Evolutionary conservation across 2,329 filamentous ascomycete genomes (phyloP), one percentile per base, ranked within the genome.

Genomic region (Chrysoporthe cubensis): DNA sequence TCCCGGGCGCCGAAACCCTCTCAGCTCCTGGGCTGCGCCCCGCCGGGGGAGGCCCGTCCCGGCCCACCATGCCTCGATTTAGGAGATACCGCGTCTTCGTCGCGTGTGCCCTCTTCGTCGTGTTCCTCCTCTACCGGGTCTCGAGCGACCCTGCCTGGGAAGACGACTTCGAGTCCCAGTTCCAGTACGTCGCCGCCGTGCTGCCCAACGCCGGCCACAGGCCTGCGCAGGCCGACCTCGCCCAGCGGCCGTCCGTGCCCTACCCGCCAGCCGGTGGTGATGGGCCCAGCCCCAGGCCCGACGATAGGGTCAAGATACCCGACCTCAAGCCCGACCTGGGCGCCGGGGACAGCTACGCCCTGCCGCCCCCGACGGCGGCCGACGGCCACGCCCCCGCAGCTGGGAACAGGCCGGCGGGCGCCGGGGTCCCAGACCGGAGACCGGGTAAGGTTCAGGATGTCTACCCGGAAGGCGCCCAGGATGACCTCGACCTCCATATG

Each of bases 31-130:
- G 32, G 50, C 21, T 54, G 50, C 48, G 11, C 26, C 21, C 26
- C 50, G 50, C 50, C 26, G 50, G 50, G 48, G 50, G 50, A 54
- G 50, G 50, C 32, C 26, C 26, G 16, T 4, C 7, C 9, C 21
- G 5, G 32, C 4, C 26, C 26, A 50, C 14, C 42, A 65, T 57
- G 50, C 43, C 54, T 37, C 56, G 54, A 5, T 50, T 85, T 70
- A 79, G 89, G 73, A 82, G 88, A 75, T 90, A 90, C 74, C 85
- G 89, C 68, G 80, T 88, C 67, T 88, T 90, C 70, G 76, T 87
- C 44, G 75, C 87, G 69, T 84, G 84, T 72, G 83, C 87, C 65
- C 77, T 85, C 70, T 75, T 89, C 66, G 77, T 87, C 62, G 77
- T 88, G 62, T 80, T 90, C 69, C 80, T 87, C 64, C 77, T 88